Conservation (phyloP, 768 basidiomycete species). For the Panellus pusillus region DNA sequence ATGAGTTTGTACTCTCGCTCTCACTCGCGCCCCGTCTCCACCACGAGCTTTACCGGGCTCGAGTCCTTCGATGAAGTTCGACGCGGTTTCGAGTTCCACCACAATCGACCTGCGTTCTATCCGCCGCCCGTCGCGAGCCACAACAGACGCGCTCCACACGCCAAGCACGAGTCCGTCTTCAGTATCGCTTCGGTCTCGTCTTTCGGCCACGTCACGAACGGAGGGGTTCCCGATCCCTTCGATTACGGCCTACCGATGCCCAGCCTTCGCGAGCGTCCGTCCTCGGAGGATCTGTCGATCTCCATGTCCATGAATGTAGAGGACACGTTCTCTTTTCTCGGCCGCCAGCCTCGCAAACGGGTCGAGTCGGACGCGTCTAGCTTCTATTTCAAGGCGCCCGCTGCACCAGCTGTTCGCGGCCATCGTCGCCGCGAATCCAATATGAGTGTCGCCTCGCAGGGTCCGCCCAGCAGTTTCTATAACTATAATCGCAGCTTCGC, state of each 20-base stretch:
- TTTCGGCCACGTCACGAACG: constrained; percentile 65
- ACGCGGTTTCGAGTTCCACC: constrained; percentile 72
- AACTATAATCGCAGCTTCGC: constrained; percentile 72
- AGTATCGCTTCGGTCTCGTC: constrained; percentile 82
- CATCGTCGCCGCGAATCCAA: constrained; percentile 67
- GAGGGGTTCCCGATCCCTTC: constrained; percentile 70
- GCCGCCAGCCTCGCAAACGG: constrained; percentile 44
- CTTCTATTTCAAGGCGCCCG: constrained; percentile 65
- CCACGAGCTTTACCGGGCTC: constrained; percentile 67
- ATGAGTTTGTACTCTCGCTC: constrained; percentile 27
- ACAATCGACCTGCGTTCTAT: constrained; percentile 64
- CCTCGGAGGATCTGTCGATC: constrained; percentile 58
- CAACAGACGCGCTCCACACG: constrained; percentile 35
- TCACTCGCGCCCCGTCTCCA: constrained; percentile 49
- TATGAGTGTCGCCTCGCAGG: constrained; percentile 51
- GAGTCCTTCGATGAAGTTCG: constrained; percentile 79
- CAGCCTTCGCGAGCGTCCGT: constrained; percentile 53
- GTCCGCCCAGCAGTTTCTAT: constrained; percentile 71
- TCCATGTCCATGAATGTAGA: constrained; percentile 61
- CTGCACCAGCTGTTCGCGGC: constrained; percentile 39
- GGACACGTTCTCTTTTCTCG: constrained; percentile 71
- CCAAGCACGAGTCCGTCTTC: constrained; percentile 58
- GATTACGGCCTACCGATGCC: constrained; percentile 55
- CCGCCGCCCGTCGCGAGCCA: constrained; percentile 44
- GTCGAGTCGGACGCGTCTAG: constrained; percentile 78